Conservation (phyloP, 148 eudicot genomes). For the Amaranthus palmeri region DNA sequence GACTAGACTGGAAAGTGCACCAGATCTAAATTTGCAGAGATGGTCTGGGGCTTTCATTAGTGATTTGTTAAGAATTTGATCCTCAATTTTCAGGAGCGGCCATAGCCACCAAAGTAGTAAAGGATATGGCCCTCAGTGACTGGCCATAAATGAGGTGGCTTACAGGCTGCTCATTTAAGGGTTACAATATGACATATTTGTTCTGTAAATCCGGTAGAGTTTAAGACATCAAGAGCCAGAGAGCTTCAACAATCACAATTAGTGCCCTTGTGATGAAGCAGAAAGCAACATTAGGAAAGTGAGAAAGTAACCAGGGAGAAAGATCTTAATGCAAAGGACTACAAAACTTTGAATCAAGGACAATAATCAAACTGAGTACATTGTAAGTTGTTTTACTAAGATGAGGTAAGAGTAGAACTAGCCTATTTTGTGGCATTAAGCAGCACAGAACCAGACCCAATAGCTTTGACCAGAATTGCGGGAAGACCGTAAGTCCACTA, state of each 20-base stretch:
- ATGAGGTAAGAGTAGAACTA: background rate
- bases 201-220: background rate
- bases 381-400: background rate
- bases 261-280: background rate
- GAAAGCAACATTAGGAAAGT: background rate
- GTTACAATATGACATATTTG: background rate
- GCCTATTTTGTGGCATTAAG: background rate
- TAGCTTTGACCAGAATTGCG: background rate
- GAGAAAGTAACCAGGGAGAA: background rate
- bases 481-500: background rate
- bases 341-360: background rate
- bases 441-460: too few species aligned
- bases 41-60: background rate
- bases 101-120: background rate
- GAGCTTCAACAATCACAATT: background rate
- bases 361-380: background rate
- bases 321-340: background rate
- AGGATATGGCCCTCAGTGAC: background rate
- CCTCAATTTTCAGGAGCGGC: background rate
- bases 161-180: background rate
- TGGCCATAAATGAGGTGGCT: too few species aligned
- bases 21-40: background rate
- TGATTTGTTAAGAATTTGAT: background rate
- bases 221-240: background rate
- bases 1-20: background rate